These are phyloP conservation scores for Rhododendron vialii DNA, from an alignment of 148 eudicot species.

Conservation along the genomic window DNA sequence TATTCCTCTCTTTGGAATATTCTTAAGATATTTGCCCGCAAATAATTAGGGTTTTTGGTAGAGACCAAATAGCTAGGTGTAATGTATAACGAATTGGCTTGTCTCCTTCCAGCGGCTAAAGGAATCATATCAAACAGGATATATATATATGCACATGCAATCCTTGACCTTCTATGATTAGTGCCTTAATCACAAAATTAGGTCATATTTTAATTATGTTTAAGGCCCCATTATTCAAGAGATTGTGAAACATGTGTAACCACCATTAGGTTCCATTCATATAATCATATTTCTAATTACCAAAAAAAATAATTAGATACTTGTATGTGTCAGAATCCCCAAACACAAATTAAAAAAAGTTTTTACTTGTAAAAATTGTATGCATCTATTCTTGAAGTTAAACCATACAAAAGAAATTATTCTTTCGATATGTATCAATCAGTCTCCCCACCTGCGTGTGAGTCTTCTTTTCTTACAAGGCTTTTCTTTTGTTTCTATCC, in stretches of 20 bases:
- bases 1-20: neutral
- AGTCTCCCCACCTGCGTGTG: no score
- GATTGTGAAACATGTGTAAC: neutral
- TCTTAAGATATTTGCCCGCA: neutral
- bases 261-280: neutral
- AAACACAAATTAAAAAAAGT: neutral
- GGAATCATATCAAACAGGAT: neutral
- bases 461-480: no score
- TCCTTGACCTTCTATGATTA: conserved; percentile 1
- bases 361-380: neutral
- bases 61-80: neutral
- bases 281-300: neutral
- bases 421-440: no score
- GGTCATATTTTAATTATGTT: neutral
- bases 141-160: neutral
- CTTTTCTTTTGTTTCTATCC: no score
- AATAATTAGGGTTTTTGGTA: neutral
- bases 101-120: neutral
- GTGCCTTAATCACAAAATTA: neutral
- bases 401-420: no score
- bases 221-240: neutral
- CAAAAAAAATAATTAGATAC: neutral
- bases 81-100: neutral
- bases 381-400: no score
- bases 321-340: neutral